Conservation (phyloP, 164 flowering plant genomes). For the Stephania yunnanensis region DNA sequence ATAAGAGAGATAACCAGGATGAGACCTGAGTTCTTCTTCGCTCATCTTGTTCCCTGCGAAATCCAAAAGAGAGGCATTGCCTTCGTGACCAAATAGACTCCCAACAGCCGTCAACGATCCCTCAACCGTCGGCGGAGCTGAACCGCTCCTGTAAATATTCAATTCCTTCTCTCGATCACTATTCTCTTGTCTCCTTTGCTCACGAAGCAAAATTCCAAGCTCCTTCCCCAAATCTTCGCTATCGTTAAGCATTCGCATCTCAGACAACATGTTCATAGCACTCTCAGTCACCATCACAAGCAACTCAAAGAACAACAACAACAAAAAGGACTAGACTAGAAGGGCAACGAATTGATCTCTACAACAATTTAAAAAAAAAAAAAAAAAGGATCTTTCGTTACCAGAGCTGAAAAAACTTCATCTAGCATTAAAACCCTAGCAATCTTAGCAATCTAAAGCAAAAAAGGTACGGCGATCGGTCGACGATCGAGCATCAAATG, state of each 20-base stretch:
- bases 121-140: conserved; percentile 80
- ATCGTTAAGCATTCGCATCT: conserved; percentile 49
- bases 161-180: conserved; percentile 67
- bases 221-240: conserved; percentile 67
- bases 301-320: background rate
- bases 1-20: conserved; percentile 64
- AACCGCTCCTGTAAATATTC: conserved; percentile 68
- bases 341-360: background rate
- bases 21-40: conserved; percentile 70
- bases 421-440: background rate
- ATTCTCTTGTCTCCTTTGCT: conserved; percentile 51
- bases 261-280: conserved; percentile 45
- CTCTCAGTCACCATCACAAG: conserved; percentile 12
- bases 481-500: background rate
- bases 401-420: background rate
- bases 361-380: background rate
- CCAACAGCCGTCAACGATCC: conserved; percentile 75
- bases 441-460: background rate
- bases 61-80: conserved; percentile 29
- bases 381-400: conserved; percentile 12
- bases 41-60: conserved; percentile 31
- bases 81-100: conserved; percentile 41
- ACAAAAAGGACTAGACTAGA: background rate
- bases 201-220: conserved; percentile 52
- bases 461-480: background rate